phyloP scores from a whole-genome alignment of 106 monocot species.

The Chionographis japonica region DNA sequence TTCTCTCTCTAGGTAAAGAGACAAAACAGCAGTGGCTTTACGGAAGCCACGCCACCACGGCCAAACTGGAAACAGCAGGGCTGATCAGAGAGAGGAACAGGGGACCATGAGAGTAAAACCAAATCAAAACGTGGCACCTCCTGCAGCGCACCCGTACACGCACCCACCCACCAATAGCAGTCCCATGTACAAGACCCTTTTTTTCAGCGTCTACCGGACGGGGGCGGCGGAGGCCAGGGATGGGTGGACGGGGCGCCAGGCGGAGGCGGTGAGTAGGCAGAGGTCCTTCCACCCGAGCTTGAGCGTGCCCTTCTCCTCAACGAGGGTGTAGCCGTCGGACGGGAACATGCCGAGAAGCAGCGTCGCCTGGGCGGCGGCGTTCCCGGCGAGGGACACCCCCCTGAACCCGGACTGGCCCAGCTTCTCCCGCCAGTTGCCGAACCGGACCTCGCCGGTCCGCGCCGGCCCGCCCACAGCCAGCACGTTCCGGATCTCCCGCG shows the following conservation, averaged over 20 bases:
- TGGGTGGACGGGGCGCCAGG: constrained; percentile 63
- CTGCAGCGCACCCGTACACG: too few relatives aligned
- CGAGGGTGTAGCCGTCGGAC: constrained; percentile 85
- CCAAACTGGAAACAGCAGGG: too few relatives aligned
- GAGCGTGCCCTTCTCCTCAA: constrained; percentile 90
- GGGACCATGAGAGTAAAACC: too few relatives aligned
- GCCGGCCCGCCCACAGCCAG: constrained; percentile 88
- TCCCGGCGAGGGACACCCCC: constrained; percentile 70
- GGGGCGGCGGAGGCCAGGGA: background rate
- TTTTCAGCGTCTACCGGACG: background rate
- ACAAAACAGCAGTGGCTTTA: too few relatives aligned
- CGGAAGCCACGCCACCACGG: too few relatives aligned
- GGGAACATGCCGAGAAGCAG: constrained; percentile 93
- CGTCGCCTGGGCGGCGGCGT: constrained; percentile 77
- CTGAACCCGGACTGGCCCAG: constrained; percentile 83
- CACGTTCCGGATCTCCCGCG: constrained; percentile 91
- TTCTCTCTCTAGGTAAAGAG: too few relatives aligned
- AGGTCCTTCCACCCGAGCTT: constrained; percentile 99
- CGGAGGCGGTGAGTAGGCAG: constrained; percentile 81
- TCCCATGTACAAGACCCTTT: background rate
- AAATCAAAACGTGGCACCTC: too few relatives aligned
- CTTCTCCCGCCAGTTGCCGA: constrained; percentile 88
- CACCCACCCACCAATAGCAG: too few relatives aligned
- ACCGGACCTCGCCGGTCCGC: constrained; percentile 76
- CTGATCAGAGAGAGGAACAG: too few relatives aligned